Percentiles rank a stretch among this genome's conserved stretches.
These are phyloP conservation scores for Fusarium xyrophilum DNA, from an alignment of 2,329 filamentous ascomycete genomes.

Conservation along the genomic window DNA sequence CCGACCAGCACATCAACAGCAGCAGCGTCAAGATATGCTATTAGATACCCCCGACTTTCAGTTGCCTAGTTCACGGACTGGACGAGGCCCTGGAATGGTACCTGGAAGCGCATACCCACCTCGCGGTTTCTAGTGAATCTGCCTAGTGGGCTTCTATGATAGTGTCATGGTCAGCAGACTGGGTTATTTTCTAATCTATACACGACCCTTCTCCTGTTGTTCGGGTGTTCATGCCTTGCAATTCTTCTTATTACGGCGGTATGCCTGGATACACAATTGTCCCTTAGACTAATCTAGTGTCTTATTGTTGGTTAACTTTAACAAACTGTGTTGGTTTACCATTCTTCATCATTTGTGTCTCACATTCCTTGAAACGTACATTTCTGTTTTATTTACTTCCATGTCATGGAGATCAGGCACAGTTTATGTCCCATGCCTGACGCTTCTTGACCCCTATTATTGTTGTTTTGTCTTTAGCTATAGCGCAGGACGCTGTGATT, in stretches of 20 bases:
- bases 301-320: slow-evolving; percentile 8
- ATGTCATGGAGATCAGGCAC: slow-evolving; percentile 15
- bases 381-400: neutral
- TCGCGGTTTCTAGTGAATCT: slow-evolving; percentile 41
- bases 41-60: slow-evolving; percentile 89
- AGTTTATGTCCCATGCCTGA: neutral
- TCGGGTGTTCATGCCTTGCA: slow-evolving; percentile 3
- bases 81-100: slow-evolving; percentile 54
- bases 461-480: neutral
- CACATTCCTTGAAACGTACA: slow-evolving; percentile 1
- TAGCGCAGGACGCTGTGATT: slow-evolving; percentile 5
- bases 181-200: neutral
- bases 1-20: slow-evolving; percentile 60
- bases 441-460: neutral
- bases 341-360: neutral
- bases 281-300: slow-evolving; percentile 19
- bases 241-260: slow-evolving; percentile 8
- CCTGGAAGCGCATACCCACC: slow-evolving; percentile 61
- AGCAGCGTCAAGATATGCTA: slow-evolving; percentile 71
- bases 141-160: slow-evolving; percentile 1
- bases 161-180: neutral
- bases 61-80: slow-evolving; percentile 59
- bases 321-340: slow-evolving; percentile 6
- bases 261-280: slow-evolving; percentile 16
- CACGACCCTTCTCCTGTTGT: neutral